phyloP scores from a whole-genome alignment of 768 basidiomycete genomes.

The Trametes elegans region DNA sequence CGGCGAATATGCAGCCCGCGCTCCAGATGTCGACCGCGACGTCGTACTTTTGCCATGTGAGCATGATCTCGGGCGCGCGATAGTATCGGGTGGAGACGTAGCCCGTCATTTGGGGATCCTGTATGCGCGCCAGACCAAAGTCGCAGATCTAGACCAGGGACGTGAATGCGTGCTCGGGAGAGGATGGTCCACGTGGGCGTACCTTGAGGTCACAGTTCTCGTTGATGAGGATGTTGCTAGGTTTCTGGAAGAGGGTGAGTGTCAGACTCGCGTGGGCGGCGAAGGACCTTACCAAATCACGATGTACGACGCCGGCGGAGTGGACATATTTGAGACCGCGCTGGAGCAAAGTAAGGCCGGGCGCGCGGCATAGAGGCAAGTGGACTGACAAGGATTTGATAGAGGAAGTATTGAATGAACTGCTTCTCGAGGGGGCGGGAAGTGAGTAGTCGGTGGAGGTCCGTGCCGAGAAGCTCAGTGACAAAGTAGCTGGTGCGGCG shows the following conservation, averaged over 20 bases:
- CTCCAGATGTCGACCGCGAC: slow-evolving; percentile 99
- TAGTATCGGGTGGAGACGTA: slow-evolving; percentile 99
- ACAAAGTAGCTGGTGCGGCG: slow-evolving; percentile 82
- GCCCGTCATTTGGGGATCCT: slow-evolving; percentile 99
- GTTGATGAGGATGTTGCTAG: slow-evolving; percentile 98
- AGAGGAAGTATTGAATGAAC: slow-evolving; percentile 99
- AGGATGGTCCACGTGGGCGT: slow-evolving; percentile 15
- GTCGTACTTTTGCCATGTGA: slow-evolving; percentile 99
- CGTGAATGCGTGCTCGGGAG: slow-evolving; percentile 7
- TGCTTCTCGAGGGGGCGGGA: slow-evolving; percentile 98
- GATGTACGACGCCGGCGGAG: slow-evolving; percentile 97
- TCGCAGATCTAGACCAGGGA: slow-evolving; percentile 79
- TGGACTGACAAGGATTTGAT: slow-evolving; percentile 87
- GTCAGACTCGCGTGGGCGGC: background rate
- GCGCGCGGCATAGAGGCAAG: slow-evolving; percentile 1
- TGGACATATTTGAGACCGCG: slow-evolving; percentile 99
- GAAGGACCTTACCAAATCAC: slow-evolving; percentile 75
- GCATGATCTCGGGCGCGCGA: slow-evolving; percentile 99
- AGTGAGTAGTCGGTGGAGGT: slow-evolving; percentile 94
- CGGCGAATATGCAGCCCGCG: slow-evolving; percentile 98
- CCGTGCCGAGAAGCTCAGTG: slow-evolving; percentile 96
- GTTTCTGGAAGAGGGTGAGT: slow-evolving; percentile 62
- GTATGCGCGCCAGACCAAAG: slow-evolving; percentile 96
- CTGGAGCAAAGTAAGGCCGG: slow-evolving; percentile 37
- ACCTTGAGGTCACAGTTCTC: slow-evolving; percentile 99